Percentiles rank a stretch among this genome's conserved stretches.
phyloP scores from a whole-genome alignment of 2,329 filamentous ascomycete genomes.

The Septoria linicola region DNA sequence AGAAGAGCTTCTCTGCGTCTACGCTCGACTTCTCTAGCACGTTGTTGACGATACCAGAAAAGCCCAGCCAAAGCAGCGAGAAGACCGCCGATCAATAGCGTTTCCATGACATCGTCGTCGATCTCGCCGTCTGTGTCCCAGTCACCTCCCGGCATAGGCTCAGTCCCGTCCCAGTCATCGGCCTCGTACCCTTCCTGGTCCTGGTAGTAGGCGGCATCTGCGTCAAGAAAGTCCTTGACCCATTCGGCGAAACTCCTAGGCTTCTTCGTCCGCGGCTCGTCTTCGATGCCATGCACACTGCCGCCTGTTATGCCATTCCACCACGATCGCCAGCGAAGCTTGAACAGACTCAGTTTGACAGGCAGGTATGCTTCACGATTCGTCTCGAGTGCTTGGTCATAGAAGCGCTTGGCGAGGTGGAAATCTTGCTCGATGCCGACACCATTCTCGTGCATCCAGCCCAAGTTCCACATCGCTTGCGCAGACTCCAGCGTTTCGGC shows the following conservation, averaged over 20 bases:
- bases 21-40: conserved; percentile 53
- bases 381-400: conserved; percentile 86
- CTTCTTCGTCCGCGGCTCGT: conserved; percentile 54
- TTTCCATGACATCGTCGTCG: conserved; percentile 77
- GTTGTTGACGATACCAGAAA: conserved; percentile 75
- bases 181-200: conserved; percentile 51
- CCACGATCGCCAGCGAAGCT: conserved; percentile 78
- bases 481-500: conserved; percentile 89
- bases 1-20: conserved; percentile 46
- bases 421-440: conserved; percentile 91
- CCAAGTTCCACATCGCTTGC: conserved; percentile 93
- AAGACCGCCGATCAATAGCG: conserved; percentile 76
- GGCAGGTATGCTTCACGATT: conserved; percentile 91
- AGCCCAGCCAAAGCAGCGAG: conserved; percentile 72
- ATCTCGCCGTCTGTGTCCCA: conserved; percentile 61
- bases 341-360: conserved; percentile 82
- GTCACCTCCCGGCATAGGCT: conserved; percentile 54
- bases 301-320: conserved; percentile 94
- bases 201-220: conserved; percentile 42
- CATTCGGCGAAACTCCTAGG: conserved; percentile 67
- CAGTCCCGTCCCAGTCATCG: conserved; percentile 45
- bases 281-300: conserved; percentile 86
- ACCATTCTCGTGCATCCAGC: conserved; percentile 99
- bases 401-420: conserved; percentile 93
- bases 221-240: conserved; percentile 78